phyloP scores from a whole-genome alignment of 108 stramenopile genomes.

The Epipyxis sp. region DNA sequence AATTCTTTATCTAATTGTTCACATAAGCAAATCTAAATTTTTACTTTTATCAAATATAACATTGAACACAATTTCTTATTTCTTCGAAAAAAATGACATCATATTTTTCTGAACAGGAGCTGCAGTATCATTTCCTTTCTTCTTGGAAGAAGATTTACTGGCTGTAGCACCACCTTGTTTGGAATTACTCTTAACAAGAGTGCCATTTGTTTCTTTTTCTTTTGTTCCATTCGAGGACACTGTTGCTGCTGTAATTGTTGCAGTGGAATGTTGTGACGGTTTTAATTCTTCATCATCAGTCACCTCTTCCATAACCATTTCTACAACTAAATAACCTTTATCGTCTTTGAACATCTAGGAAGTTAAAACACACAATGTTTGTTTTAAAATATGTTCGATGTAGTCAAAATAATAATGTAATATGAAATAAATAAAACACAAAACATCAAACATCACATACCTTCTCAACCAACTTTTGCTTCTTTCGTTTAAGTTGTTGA shows the following conservation, averaged over 20 bases:
- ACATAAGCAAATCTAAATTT: no score
- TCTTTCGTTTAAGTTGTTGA: neutral
- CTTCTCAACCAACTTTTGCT: neutral
- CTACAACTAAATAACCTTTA: constrained; percentile 25
- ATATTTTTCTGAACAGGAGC: neutral
- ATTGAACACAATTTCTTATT: no score
- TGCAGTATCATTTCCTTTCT: neutral
- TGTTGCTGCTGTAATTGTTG: neutral
- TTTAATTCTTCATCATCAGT: constrained; percentile 12
- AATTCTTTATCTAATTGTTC: no score
- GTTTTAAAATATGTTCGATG: no score
- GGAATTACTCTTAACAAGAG: no score
- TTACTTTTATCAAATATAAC: no score
- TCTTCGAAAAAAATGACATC: neutral
- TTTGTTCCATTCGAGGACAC: neutral
- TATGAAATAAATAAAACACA: neutral
- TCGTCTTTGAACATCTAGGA: constrained; percentile 13
- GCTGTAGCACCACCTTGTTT: no score
- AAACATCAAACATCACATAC: neutral
- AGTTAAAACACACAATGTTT: no score
- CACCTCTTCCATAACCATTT: constrained; percentile 29
- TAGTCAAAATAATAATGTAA: neutral
- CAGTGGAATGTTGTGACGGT: neutral
- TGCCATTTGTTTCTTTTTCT: no score
- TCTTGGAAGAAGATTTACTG: neutral